Percentiles rank a stretch among this genome's conserved stretches.
These are phyloP conservation scores for Verticillium zaregamsianum DNA, from an alignment of 2,329 filamentous ascomycete species.

Conservation along the genomic window DNA sequence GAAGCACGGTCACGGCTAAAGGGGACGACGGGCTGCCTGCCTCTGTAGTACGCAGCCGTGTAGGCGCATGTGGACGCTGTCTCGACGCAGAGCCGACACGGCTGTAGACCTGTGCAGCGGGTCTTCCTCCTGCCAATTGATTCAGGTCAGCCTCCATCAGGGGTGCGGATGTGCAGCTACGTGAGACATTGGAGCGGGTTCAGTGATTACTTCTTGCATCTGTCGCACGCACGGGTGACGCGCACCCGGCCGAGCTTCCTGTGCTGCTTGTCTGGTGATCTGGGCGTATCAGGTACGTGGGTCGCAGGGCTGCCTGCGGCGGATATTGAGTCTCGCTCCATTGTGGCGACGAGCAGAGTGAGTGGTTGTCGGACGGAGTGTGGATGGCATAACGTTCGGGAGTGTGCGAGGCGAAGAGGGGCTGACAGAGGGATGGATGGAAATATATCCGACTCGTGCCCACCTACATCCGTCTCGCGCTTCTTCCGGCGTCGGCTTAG, in stretches of 20 bases:
- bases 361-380: neutral
- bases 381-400: neutral
- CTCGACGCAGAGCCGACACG: conserved; percentile 27
- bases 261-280: neutral
- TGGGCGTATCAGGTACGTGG: neutral
- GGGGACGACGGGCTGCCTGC: conserved; percentile 27
- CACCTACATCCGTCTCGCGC: neutral
- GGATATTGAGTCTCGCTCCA: neutral
- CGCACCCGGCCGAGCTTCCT: conserved; percentile 10
- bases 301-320: neutral
- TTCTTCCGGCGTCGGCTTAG: neutral
- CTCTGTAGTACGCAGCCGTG: conserved; percentile 43
- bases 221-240: conserved; percentile 32
- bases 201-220: conserved; percentile 38
- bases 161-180: too few species aligned
- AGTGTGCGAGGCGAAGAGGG: too few species aligned
- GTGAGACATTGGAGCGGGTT: neutral
- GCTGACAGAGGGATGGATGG: neutral
- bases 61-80: conserved; percentile 37
- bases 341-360: neutral
- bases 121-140: conserved; percentile 24
- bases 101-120: conserved; percentile 26
- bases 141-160: too few species aligned
- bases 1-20: neutral
- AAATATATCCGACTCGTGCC: neutral